Base-by-base conservation (phyloP, 1,284 basidiomycete species). In the Blastosporella zonata region DNA sequence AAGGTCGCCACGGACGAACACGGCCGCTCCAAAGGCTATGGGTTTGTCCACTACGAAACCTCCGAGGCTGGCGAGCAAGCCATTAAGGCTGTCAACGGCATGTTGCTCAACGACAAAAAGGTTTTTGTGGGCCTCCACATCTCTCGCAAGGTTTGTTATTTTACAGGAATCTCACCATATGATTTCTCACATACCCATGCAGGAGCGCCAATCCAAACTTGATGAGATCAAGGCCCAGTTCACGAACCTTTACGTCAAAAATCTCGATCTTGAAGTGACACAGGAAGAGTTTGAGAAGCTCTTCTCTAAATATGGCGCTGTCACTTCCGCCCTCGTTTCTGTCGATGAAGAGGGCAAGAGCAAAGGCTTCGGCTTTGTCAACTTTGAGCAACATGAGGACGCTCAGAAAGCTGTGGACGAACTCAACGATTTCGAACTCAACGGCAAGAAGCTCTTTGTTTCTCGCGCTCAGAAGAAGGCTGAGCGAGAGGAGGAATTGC, bases 161-260 rank as follows among this genome's bases (percentile, higher is more conserved):
- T 9, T 21, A 3, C 46, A 10, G 36, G 28, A 21, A n/a, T 2
- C 38, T 7, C 15, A 36, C 22, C 33, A 20, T 31, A 21, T 36
- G 40, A 37, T 27, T n/a, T 43, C 20, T 28, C 20, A 52, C 50
- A 31, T 37, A 34, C 34, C 36, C 40, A 3, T 55, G 9, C 5
- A 91, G 84, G 94, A 97, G 73, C 89, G 94, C 59, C 91, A 96
- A 75, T 93, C 94, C 66, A 98, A 99, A 77, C 81, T 99, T 56
- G 97, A 99, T 68, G 96, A 99, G 75, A 90, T 93, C 81, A 93
- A 90, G 68, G 78, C 94, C 41, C 90, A 94, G 64, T 99, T 93
- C 78, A 99, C 97, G 67, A 99, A 99, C 76, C 81, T 99, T 58
- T 99, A 97, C 72, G 77, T 97, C 77, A 99, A 99, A 84, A 98